Conservation (phyloP, 768 basidiomycete genomes). For the Baorangia bicolor region DNA sequence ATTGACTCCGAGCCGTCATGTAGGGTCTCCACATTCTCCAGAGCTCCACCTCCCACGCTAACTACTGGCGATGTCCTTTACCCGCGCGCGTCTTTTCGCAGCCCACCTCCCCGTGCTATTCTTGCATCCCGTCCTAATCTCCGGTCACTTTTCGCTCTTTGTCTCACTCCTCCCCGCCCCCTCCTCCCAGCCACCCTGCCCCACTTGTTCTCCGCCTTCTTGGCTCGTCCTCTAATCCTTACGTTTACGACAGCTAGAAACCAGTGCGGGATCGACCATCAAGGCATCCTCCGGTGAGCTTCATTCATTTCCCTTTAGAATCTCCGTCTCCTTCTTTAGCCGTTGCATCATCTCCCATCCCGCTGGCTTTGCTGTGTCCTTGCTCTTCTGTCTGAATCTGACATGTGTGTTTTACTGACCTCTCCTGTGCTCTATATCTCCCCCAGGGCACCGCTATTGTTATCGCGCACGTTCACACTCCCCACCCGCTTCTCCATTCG, state of each 20-base stretch:
- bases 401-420: constrained; percentile 18
- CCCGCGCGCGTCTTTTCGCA: constrained; percentile 1
- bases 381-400: constrained; percentile 6
- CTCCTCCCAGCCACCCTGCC: not conserved
- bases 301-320: constrained; percentile 25
- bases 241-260: not conserved
- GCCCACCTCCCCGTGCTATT: constrained; percentile 11
- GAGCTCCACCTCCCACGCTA: constrained; percentile 24
- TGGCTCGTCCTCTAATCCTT: not conserved
- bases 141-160: not conserved
- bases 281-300: constrained; percentile 20
- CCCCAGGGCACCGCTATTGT: constrained; percentile 4
- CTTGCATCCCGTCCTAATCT: not conserved
- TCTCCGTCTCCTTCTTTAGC: constrained; percentile 12
- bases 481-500: constrained; percentile 6
- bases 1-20: constrained; percentile 21
- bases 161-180: not conserved
- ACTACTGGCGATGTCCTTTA: not conserved
- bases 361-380: constrained; percentile 5
- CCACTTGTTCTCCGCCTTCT: not conserved
- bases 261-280: constrained; percentile 24
- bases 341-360: not conserved
- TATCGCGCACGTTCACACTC: constrained; percentile 23
- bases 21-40: constrained; percentile 7
- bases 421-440: constrained; percentile 14